Evolutionary conservation across 2,329 filamentous ascomycete genomes (phyloP), one percentile per base, ranked within the genome.

Genomic region (Ascochyta clinopodiicola): DNA sequence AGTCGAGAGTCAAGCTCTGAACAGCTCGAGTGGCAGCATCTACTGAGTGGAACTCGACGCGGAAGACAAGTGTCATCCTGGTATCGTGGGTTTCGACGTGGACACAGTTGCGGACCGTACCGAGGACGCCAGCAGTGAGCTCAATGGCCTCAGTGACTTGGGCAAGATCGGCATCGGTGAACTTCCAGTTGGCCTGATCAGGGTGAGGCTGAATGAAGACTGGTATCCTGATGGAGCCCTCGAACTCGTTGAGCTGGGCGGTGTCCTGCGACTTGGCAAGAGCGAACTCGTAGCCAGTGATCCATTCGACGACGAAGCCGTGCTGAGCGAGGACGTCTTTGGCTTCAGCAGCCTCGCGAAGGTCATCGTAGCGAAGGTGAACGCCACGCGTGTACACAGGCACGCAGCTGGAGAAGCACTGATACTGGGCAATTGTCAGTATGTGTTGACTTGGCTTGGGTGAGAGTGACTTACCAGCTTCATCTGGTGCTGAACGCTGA

Each of bases 351-450:
- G 77, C 70, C 21, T 75, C 68, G 19, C 61, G 57, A n/a, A 79
- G 57, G 48, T 74, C 68, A 49, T 80, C 76, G 59, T 78, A 79
- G 46, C 67, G 68, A 39, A 77, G 57, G 44, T 67, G 59, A 31
- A 74, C 59, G 37, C 67, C 68, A 29, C 57, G 56, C 43, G 37
- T 51, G 44, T 69, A 65, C 31, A 67, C 40, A 15, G 67, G 66
- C 9, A 68, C 61, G 3, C 56, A 57, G 9, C 44, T 53, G 37
- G 56, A 35, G 64, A 74, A 74, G 56, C 60, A 59, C 17, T 50
- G 51, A 39, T 71, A 71, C 71, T 74, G 36, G 25, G 45, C 8
- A 21, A 24, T 19, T 3, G 59, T 73, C 34, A 73, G 67, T 40
- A 44, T 50, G 29, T 47, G 22, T 31, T 24, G 44, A 44, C 7